Evolutionary conservation across 1,284 basidiomycete genomes (phyloP).

Genomic region (Xanthoconium separans): DNA sequence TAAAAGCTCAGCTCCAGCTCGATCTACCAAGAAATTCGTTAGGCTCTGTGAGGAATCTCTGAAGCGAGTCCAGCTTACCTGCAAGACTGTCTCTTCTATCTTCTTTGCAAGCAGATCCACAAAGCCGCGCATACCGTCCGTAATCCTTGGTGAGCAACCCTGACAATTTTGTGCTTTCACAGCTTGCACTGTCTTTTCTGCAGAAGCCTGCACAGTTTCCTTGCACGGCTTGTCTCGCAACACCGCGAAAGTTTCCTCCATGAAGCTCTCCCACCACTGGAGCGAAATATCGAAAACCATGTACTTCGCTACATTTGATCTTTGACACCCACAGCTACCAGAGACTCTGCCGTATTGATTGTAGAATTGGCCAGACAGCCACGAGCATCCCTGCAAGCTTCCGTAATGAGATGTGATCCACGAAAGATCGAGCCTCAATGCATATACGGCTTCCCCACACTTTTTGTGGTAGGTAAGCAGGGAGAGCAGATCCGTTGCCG

Average conservation of each 20-base stretch:
- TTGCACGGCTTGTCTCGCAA: constrained; percentile 6
- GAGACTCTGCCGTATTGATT: no score
- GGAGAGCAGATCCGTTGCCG: no score
- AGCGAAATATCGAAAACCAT: no score
- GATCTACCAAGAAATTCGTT: background rate
- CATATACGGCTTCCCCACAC: no score
- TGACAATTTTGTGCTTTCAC: background rate
- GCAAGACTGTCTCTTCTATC: background rate
- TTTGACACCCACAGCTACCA: no score
- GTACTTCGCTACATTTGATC: no score
- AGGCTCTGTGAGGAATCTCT: background rate
- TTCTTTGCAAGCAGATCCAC: background rate
- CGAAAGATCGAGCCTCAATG: no score
- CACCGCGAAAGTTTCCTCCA: background rate
- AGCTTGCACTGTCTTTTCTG: background rate
- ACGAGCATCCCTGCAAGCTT: no score
- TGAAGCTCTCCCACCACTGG: constrained; percentile 16
- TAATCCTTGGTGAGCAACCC: background rate
- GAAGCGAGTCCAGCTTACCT: background rate
- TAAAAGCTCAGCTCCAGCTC: background rate
- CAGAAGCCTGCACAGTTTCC: background rate
- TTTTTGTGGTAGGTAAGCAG: no score
- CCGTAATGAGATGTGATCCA: no score
- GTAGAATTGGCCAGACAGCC: no score
- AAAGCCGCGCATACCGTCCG: constrained; percentile 6